phyloP scores from a whole-genome alignment of 2,329 filamentous ascomycete species.

The Torrubiellomyces zombiae region DNA sequence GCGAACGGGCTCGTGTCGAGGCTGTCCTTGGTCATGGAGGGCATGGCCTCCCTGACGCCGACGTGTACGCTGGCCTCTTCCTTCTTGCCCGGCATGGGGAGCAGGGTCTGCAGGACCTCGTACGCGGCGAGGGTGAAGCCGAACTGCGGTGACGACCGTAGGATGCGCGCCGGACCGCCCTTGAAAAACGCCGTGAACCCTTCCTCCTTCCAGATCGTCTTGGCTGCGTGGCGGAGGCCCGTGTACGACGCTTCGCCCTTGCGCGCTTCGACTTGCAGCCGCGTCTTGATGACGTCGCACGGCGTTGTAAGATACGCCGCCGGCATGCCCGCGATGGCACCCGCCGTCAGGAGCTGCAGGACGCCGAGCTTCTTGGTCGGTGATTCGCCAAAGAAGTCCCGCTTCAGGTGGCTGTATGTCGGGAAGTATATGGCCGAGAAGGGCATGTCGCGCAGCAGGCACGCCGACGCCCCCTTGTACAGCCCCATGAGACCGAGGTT shows the following conservation, averaged over 20 bases:
- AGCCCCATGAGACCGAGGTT: slow-evolving; percentile 87
- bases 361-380: slow-evolving; percentile 76
- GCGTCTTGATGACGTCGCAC: slow-evolving; percentile 97
- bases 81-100: slow-evolving; percentile 54
- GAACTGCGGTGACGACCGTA: slow-evolving; percentile 92
- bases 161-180: slow-evolving; percentile 84
- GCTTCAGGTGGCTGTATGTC: slow-evolving; percentile 86
- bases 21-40: slow-evolving; percentile 17
- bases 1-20: slow-evolving; percentile 31
- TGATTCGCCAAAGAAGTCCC: slow-evolving; percentile 82
- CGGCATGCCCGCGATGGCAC: slow-evolving; percentile 86
- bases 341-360: slow-evolving; percentile 78
- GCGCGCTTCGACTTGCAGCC: slow-evolving; percentile 89
- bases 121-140: slow-evolving; percentile 94
- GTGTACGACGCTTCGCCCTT: slow-evolving; percentile 87
- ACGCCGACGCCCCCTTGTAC: slow-evolving; percentile 93
- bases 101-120: slow-evolving; percentile 66
- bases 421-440: slow-evolving; percentile 99
- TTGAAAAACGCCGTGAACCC: slow-evolving; percentile 97
- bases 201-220: slow-evolving; percentile 74
- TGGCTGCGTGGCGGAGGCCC: slow-evolving; percentile 69
- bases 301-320: slow-evolving; percentile 91
- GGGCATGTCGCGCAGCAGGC: slow-evolving; percentile 85
- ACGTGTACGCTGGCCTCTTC: slow-evolving; percentile 34
- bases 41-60: slow-evolving; percentile 45